Evolutionary conservation across 1,284 basidiomycete genomes (phyloP).

Genomic region (Trichosporon inkin): DNA sequence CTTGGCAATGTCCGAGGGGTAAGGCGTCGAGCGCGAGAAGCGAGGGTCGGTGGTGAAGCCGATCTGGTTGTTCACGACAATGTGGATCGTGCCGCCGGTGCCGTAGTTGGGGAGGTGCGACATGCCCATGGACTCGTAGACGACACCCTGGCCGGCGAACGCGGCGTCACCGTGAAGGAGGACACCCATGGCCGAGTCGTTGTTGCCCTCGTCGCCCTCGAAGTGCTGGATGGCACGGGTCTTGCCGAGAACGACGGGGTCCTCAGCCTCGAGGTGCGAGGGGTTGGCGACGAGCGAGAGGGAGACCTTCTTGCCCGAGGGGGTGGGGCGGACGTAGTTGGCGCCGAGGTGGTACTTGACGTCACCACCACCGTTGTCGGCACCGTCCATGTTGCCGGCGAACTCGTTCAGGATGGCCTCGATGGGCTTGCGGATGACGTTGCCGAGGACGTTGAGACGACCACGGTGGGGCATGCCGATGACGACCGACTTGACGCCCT

Average conservation of each 20-base stretch:
- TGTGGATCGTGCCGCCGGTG: conserved; percentile 95
- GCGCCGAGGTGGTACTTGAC: conserved; percentile 99
- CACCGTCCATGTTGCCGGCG: conserved; percentile 61
- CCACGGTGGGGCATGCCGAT: conserved; percentile 99
- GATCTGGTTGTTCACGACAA: conserved; percentile 99
- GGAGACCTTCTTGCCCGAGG: conserved; percentile 95
- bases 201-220: conserved; percentile 73
- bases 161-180: conserved; percentile 97
- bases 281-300: conserved; percentile 98
- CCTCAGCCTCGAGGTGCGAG: conserved; percentile 80
- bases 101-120: conserved; percentile 92
- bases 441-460: conserved; percentile 93
- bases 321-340: conserved; percentile 97
- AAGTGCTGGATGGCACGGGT: conserved; percentile 95
- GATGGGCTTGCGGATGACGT: conserved; percentile 97
- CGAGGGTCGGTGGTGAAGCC: conserved; percentile 99
- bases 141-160: conserved; percentile 96
- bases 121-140: conserved; percentile 99
- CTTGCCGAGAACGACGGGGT: conserved; percentile 96
- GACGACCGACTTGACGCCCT: conserved; percentile 91
- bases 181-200: conserved; percentile 84
- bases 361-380: conserved; percentile 84
- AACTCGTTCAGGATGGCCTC: conserved; percentile 99
- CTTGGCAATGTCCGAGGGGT: conserved; percentile 99
- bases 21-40: conserved; percentile 95